Percentiles rank a stretch among this genome's conserved stretches.
Conservation (phyloP, 257 asterid genomes). For the Coffea eugenioides region DNA sequence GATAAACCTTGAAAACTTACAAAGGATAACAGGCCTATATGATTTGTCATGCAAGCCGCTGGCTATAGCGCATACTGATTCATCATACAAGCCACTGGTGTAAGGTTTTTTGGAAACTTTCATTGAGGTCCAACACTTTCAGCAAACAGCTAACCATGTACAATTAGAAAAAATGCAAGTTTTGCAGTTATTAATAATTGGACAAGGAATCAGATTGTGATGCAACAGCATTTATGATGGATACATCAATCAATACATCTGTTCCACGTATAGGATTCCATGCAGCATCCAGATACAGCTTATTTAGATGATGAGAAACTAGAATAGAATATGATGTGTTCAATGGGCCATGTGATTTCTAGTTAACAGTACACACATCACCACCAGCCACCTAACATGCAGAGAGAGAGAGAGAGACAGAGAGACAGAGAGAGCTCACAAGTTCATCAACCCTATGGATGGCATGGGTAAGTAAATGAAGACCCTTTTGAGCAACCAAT, state of each 20-base stretch:
- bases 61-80: too few relatives aligned
- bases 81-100: too few relatives aligned
- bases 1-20: background rate
- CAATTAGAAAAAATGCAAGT: too few relatives aligned
- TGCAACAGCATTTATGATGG: background rate
- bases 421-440: constrained; percentile 44
- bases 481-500: constrained; percentile 93
- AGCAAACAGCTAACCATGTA: background rate
- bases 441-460: constrained; percentile 54
- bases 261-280: background rate
- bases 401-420: too few relatives aligned
- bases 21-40: background rate
- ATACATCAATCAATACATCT: background rate
- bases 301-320: background rate
- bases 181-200: too few relatives aligned
- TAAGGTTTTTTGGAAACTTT: background rate
- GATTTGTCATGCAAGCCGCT: background rate
- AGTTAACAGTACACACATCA: too few relatives aligned
- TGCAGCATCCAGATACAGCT: background rate
- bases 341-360: background rate
- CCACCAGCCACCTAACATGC: too few relatives aligned
- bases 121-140: background rate
- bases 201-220: too few relatives aligned
- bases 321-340: too few relatives aligned
- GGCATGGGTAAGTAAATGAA: constrained; percentile 73